A percentile compares a stretch with the other conserved stretches of the same genome.
Conservation (phyloP, 208 protist genomes). For the Crithidia sp. region DNA sequence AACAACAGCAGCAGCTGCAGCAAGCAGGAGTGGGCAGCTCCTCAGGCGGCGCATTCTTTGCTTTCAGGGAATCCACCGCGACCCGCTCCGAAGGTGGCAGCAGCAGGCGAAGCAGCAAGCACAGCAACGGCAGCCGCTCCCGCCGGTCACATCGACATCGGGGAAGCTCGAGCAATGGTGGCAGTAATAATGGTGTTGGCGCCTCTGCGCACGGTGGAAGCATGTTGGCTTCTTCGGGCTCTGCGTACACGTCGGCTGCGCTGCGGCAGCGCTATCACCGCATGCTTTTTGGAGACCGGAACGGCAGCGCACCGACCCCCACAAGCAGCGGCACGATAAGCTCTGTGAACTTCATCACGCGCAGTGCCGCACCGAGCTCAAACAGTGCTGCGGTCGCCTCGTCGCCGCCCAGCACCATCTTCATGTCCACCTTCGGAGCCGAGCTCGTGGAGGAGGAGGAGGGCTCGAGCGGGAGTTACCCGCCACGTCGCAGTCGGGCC, state of each 20-base stretch:
- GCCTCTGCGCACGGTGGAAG: background rate
- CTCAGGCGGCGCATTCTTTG: background rate
- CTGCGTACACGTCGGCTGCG: slow-evolving; percentile 22
- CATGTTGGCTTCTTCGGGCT: slow-evolving; percentile 13
- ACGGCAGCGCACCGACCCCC: background rate
- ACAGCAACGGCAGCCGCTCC: slow-evolving; percentile 29
- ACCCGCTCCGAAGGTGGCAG: slow-evolving; percentile 42
- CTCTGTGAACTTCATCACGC: slow-evolving; percentile 10
- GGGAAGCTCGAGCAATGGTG: background rate
- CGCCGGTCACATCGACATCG: slow-evolving; percentile 16
- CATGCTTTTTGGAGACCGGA: slow-evolving; percentile 26
- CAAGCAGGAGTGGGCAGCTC: background rate
- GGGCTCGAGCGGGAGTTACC: background rate
- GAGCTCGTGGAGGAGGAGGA: slow-evolving; percentile 41
- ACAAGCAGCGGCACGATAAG: background rate
- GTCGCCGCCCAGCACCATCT: slow-evolving; percentile 23
- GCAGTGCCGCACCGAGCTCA: background rate
- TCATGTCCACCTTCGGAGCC: slow-evolving; percentile 38
- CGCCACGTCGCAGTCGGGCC: background rate
- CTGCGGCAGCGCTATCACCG: slow-evolving; percentile 39
- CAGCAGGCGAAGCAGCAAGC: slow-evolving; percentile 53
- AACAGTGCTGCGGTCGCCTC: background rate
- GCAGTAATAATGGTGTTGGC: slow-evolving; percentile 5
- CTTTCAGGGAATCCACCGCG: slow-evolving; percentile 1
- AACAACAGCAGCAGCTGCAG: background rate